These are phyloP conservation scores for Daldinia concentrica DNA, from an alignment of 495 filamentous ascomycete genomes.

Conservation along the genomic window DNA sequence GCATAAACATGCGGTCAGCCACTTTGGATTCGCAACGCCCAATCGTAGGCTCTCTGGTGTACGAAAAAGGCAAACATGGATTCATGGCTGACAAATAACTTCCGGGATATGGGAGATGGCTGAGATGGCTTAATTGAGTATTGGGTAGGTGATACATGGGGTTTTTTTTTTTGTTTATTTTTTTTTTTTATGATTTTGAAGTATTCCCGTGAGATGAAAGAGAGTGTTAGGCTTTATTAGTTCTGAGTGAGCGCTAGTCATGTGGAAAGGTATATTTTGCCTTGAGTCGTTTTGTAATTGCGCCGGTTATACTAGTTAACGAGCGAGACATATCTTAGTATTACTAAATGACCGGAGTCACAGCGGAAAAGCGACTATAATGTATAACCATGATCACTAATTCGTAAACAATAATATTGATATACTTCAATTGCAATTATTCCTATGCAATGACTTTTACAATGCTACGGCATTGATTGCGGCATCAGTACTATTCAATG, in stretches of 20 bases:
- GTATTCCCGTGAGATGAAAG: background rate
- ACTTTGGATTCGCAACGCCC: background rate
- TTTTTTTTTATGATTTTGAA: too few species aligned
- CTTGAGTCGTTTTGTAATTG: background rate
- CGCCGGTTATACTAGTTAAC: background rate
- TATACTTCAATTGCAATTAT: background rate
- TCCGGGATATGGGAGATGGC: background rate
- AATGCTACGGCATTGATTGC: background rate
- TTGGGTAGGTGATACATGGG: background rate
- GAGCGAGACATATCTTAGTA: too few species aligned
- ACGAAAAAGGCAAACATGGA: conserved; percentile 14
- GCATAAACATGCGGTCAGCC: background rate
- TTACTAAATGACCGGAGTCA: background rate
- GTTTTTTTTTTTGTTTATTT: background rate
- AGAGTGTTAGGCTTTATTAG: background rate
- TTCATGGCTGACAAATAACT: conserved; percentile 1
- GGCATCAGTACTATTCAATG: background rate
- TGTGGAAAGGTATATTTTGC: background rate
- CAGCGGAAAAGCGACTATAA: background rate
- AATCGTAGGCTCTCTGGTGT: background rate
- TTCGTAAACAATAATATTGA: background rate
- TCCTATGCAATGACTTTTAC: background rate
- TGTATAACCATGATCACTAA: too few species aligned
- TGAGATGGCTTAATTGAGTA: background rate
- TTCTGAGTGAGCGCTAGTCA: background rate